Percentiles rank a stretch among this genome's conserved stretches.
Conservation (phyloP, 257 asterid species). For the Hygrophila difformis region DNA sequence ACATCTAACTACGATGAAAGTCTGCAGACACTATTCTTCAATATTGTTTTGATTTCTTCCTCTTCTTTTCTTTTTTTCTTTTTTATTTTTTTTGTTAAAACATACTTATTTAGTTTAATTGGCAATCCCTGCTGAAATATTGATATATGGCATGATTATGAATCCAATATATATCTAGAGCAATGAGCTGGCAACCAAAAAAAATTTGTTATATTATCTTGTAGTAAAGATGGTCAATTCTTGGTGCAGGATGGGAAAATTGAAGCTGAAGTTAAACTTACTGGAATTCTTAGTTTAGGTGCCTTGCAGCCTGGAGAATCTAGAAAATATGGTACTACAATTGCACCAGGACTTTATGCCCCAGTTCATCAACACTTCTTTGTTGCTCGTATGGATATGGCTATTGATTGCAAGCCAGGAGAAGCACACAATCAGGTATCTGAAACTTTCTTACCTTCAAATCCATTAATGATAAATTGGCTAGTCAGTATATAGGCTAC, state of each 20-base stretch:
- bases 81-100: too few relatives aligned
- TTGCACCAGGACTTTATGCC: slow-evolving; percentile 96
- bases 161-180: too few relatives aligned
- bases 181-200: background rate
- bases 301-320: slow-evolving; percentile 82
- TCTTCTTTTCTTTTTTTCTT: too few relatives aligned
- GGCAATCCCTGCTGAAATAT: too few relatives aligned
- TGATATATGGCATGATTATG: too few relatives aligned
- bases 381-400: slow-evolving; percentile 98
- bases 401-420: slow-evolving; percentile 89
- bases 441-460: background rate
- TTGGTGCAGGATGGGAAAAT: slow-evolving; percentile 88
- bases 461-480: background rate
- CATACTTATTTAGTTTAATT: too few relatives aligned
- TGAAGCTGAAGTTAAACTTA: slow-evolving; percentile 96
- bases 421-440: slow-evolving; percentile 88
- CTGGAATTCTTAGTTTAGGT: slow-evolving; percentile 93
- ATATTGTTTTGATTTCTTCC: too few relatives aligned
- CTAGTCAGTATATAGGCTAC: background rate
- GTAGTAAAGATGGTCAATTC: slow-evolving; percentile 7
- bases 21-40: too few relatives aligned
- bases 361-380: slow-evolving; percentile 98
- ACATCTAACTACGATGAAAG: too few relatives aligned
- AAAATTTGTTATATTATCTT: background rate
- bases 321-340: slow-evolving; percentile 87